Evolutionary conservation across 768 basidiomycete species (phyloP).

Genomic region (Rhodotorula diobovata): DNA sequence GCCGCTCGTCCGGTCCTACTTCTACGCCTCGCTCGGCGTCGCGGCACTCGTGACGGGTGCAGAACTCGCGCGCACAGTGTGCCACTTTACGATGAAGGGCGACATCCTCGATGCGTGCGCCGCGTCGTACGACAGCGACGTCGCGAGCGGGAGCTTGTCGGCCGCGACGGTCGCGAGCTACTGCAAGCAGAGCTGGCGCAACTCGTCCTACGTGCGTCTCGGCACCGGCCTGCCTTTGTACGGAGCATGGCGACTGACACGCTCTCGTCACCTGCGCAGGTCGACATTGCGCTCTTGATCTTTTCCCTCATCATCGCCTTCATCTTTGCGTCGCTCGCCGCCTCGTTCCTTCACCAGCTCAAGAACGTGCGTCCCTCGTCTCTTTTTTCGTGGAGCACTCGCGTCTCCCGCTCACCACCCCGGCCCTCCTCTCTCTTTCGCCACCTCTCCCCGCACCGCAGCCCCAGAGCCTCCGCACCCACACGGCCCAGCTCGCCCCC

Average conservation of each 20-base stretch:
- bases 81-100: conserved; percentile 23
- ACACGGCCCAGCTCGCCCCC: conserved; percentile 2
- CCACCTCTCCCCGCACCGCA: neutral
- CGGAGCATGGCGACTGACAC: too few species aligned
- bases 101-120: conserved; percentile 15
- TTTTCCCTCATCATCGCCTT: conserved; percentile 26
- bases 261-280: neutral
- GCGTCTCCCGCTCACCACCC: too few species aligned
- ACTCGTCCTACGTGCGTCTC: conserved; percentile 12
- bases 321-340: conserved; percentile 35
- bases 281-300: conserved; percentile 33
- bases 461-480: conserved; percentile 23
- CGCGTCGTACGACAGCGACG: conserved; percentile 9
- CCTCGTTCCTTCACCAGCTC: conserved; percentile 32
- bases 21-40: conserved; percentile 4
- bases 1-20: conserved; percentile 25
- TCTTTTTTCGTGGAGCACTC: too few species aligned
- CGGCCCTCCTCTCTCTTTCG: fast-evolving
- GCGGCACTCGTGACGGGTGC: conserved; percentile 17
- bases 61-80: conserved; percentile 16
- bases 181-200: conserved; percentile 15
- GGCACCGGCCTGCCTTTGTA: neutral
- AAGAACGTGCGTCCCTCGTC: conserved; percentile 18
- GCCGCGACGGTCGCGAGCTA: neutral
- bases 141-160: neutral